Percentiles rank a stretch among this genome's conserved stretches.
These are phyloP conservation scores for Jatropha curcas DNA, from an alignment of 345 rosid species.

Conservation along the genomic window DNA sequence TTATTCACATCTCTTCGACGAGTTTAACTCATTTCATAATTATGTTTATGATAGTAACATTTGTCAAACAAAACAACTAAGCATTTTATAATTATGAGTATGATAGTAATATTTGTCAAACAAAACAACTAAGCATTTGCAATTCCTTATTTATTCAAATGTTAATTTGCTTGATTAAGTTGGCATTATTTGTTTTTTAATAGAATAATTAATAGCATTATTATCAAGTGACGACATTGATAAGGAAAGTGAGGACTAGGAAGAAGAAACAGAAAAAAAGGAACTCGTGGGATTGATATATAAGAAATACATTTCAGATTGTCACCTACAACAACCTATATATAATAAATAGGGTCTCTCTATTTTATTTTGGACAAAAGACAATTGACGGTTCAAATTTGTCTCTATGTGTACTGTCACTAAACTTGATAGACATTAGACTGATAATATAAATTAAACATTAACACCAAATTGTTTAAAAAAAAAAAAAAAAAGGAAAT, in stretches of 20 bases:
- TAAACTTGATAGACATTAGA: background rate
- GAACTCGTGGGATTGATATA: conserved; percentile 6
- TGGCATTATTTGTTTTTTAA: no score
- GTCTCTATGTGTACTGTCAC: conserved; percentile 13
- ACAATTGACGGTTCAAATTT: conserved; percentile 33
- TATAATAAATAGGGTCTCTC: background rate
- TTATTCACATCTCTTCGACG: no score
- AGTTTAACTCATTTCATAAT: no score
- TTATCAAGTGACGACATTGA: background rate
- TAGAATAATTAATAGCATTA: no score
- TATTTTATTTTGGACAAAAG: conserved; percentile 15
- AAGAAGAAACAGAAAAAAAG: background rate
- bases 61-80: no score
- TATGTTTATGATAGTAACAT: no score
- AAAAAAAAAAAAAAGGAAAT: no score
- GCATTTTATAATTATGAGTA: no score
- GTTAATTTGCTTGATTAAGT: no score
- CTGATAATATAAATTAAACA: background rate
- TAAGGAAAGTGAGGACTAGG: background rate
- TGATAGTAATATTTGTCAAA: no score
- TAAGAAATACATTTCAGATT: background rate
- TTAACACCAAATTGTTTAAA: background rate
- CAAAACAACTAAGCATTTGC: no score
- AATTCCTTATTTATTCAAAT: background rate
- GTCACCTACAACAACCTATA: conserved; percentile 1